Percentiles rank a stretch among this genome's conserved stretches.
These are phyloP conservation scores for Hypomontagnella monticulosa DNA, from an alignment of 495 filamentous ascomycete species.

Conservation along the genomic window DNA sequence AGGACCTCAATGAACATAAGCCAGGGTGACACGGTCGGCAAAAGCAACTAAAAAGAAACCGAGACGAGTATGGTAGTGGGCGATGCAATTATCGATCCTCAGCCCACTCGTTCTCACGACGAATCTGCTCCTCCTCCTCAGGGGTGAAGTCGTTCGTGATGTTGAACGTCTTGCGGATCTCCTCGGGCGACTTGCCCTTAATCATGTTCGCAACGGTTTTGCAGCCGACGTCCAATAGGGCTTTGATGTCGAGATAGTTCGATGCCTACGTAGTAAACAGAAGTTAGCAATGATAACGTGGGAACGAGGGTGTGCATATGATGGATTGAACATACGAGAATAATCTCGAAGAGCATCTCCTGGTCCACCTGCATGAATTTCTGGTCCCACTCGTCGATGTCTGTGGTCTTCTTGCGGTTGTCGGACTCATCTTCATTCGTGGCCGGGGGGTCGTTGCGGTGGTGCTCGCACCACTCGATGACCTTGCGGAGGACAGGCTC, in stretches of 20 bases:
- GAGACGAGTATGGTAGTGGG: not conserved
- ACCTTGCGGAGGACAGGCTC: slow-evolving; percentile 94
- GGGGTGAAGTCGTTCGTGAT: slow-evolving; percentile 86
- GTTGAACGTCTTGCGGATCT: slow-evolving; percentile 86
- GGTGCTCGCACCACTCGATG: slow-evolving; percentile 96
- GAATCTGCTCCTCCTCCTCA: slow-evolving; percentile 85
- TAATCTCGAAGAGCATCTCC: slow-evolving; percentile 99
- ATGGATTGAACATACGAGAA: slow-evolving; percentile 75
- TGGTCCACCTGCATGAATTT: slow-evolving; percentile 99
- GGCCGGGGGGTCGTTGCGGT: slow-evolving; percentile 83
- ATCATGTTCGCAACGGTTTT: slow-evolving; percentile 90
- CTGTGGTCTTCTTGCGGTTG: slow-evolving; percentile 94
- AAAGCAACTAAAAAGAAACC: not conserved
- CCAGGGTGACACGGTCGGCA: no score
- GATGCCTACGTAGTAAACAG: slow-evolving; percentile 60
- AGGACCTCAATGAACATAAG: no score
- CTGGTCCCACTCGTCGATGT: slow-evolving; percentile 99
- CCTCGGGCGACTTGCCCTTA: slow-evolving; percentile 84
- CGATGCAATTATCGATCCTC: slow-evolving; percentile 66
- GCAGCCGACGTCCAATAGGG: slow-evolving; percentile 81
- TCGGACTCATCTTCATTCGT: slow-evolving; percentile 89
- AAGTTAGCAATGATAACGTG: slow-evolving; percentile 15
- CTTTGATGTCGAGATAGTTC: slow-evolving; percentile 86
- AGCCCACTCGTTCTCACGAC: slow-evolving; percentile 85
- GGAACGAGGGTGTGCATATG: not conserved